phyloP scores from a whole-genome alignment of 2,329 filamentous ascomycete genomes.

The Neopestalotiopsis clavispora region DNA sequence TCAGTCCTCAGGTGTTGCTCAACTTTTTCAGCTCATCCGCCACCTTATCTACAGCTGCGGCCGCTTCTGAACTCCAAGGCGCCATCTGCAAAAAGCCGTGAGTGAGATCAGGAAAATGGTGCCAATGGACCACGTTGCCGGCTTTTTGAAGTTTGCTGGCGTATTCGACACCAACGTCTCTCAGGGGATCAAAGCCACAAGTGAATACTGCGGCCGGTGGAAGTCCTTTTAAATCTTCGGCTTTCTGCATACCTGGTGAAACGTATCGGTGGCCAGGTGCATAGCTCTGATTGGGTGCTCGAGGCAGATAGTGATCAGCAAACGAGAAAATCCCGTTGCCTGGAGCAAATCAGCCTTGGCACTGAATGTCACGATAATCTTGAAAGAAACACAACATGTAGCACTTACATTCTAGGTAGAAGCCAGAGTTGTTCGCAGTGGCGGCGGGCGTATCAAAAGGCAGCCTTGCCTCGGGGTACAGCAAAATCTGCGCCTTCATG shows the following conservation, averaged over 20 bases:
- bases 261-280: constrained; percentile 34
- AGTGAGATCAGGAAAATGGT: constrained; percentile 31
- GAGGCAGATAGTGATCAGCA: constrained; percentile 36
- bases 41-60: constrained; percentile 19
- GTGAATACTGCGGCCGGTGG: constrained; percentile 36
- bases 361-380: no score
- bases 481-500: constrained; percentile 35
- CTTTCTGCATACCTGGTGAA: constrained; percentile 35
- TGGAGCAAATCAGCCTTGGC: neutral
- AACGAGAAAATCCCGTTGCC: constrained; percentile 39
- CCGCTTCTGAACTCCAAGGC: constrained; percentile 33
- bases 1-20: neutral
- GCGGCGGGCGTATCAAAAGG: constrained; percentile 38
- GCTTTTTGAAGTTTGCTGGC: constrained; percentile 33
- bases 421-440: constrained; percentile 37
- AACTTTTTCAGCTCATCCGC: constrained; percentile 1
- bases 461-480: constrained; percentile 40
- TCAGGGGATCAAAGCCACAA: constrained; percentile 36
- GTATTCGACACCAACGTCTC: constrained; percentile 38
- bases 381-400: neutral
- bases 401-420: constrained; percentile 35
- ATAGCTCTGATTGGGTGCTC: constrained; percentile 18
- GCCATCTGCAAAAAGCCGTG: constrained; percentile 38
- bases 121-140: constrained; percentile 31
- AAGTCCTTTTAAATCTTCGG: constrained; percentile 27